Evolutionary conservation across 768 basidiomycete genomes (phyloP).

Genomic region (Hypholoma fasciculare): DNA sequence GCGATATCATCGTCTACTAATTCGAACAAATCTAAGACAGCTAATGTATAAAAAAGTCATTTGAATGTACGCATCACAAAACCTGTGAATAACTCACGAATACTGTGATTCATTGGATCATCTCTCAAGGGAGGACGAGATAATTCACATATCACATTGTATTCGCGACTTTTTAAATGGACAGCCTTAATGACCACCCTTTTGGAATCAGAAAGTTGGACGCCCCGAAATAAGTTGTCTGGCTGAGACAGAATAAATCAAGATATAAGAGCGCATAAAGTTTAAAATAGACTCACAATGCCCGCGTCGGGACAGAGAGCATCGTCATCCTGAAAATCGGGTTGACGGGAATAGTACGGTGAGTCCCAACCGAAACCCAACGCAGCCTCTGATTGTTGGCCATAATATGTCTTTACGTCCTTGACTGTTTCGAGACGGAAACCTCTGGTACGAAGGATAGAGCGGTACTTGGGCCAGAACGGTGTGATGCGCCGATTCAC

Average conservation of each 20-base stretch:
- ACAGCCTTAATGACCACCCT: constrained; percentile 72
- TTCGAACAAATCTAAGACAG: constrained; percentile 65
- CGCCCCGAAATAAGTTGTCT: constrained; percentile 73
- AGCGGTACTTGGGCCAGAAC: constrained; percentile 58
- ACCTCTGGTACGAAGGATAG: constrained; percentile 47
- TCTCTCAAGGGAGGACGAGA: constrained; percentile 50
- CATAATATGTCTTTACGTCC: constrained; percentile 65
- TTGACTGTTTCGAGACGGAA: constrained; percentile 68
- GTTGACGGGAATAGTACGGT: constrained; percentile 6
- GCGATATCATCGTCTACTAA: constrained; percentile 49
- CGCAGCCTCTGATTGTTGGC: constrained; percentile 13
- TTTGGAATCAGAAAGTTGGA: constrained; percentile 45
- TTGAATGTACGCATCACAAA: not conserved
- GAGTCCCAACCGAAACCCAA: constrained; percentile 13
- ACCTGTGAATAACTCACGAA: constrained; percentile 50
- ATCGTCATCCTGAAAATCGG: constrained; percentile 37
- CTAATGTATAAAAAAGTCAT: constrained; percentile 32
- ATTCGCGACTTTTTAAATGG: constrained; percentile 61
- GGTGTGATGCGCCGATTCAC: constrained; percentile 60
- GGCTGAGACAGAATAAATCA: constrained; percentile 34
- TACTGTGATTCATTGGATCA: constrained; percentile 74
- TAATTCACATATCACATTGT: constrained; percentile 55
- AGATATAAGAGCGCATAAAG: not conserved
- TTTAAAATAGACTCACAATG: constrained; percentile 46
- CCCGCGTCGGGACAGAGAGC: constrained; percentile 72